Percentiles rank a stretch among this genome's conserved stretches.
These are phyloP conservation scores for Thraustochytrium sp. DNA, from an alignment of 352 stramenopile genomes.

Conservation along the genomic window DNA sequence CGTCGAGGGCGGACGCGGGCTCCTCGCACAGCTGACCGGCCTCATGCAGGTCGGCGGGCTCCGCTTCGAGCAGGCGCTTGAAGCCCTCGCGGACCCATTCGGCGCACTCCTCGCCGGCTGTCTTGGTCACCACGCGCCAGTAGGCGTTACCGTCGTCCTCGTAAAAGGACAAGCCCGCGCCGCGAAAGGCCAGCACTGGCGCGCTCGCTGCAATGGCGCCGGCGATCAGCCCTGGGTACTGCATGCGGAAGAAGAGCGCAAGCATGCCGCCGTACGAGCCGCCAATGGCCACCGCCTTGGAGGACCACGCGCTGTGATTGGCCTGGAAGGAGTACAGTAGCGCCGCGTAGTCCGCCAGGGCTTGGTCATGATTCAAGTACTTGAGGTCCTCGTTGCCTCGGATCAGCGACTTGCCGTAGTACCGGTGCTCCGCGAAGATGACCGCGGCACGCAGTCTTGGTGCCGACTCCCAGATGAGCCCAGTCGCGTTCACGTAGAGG, in stretches of 20 bases:
- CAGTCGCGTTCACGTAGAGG: constrained; percentile 86
- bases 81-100: background rate
- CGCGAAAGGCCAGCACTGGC: constrained; percentile 78
- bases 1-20: constrained; percentile 41
- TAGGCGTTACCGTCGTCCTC: constrained; percentile 25
- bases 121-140: constrained; percentile 6
- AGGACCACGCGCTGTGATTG: constrained; percentile 62
- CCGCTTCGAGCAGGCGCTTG: background rate
- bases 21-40: constrained; percentile 46
- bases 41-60: constrained; percentile 32
- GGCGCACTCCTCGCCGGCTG: constrained; percentile 5
- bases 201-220: constrained; percentile 86
- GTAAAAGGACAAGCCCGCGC: constrained; percentile 11
- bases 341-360: constrained; percentile 81
- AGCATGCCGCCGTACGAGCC: constrained; percentile 93
- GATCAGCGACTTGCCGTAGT: constrained; percentile 78
- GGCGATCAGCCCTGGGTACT: constrained; percentile 81
- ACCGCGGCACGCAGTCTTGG: constrained; percentile 74
- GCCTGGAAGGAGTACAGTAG: constrained; percentile 75
- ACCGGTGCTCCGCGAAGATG: constrained; percentile 91
- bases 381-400: constrained; percentile 58
- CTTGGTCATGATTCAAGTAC: constrained; percentile 80
- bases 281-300: constrained; percentile 85
- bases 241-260: constrained; percentile 85
- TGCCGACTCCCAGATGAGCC: constrained; percentile 88